Percentiles rank a stretch among this genome's conserved stretches.
Evolutionary conservation across 148 eudicot species (phyloP).

Genomic region (Chenopodium album): DNA sequence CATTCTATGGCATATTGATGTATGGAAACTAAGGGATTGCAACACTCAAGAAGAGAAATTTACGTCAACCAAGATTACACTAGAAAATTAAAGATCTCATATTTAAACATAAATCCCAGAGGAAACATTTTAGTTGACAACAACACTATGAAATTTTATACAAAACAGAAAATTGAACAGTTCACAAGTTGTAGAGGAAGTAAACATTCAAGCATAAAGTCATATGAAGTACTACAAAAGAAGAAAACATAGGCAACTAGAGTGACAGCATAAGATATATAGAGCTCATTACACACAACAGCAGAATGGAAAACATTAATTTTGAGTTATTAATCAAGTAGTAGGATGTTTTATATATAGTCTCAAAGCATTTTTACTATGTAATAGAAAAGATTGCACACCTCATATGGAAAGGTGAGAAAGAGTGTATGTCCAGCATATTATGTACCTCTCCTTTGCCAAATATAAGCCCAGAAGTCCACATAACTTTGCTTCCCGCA

Average conservation of each 20-base stretch:
- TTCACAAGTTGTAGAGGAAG: background rate
- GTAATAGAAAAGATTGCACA: background rate
- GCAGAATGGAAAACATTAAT: background rate
- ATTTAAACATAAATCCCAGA: background rate
- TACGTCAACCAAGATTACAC: background rate
- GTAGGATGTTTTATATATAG: background rate
- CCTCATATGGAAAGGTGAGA: constrained; percentile 6
- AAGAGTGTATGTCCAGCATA: constrained; percentile 4
- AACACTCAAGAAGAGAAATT: background rate
- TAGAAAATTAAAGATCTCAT: background rate
- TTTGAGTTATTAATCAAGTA: background rate
- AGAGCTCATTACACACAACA: background rate
- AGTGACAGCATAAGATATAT: no score
- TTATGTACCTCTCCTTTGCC: constrained; percentile 66
- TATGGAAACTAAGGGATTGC: background rate
- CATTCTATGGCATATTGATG: background rate
- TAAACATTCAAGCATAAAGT: background rate
- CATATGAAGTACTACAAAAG: background rate
- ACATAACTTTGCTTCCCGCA: constrained; percentile 46
- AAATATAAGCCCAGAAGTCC: constrained; percentile 72
- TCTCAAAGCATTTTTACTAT: background rate
- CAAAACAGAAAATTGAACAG: background rate
- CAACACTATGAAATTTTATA: background rate
- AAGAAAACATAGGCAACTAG: background rate
- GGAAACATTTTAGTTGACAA: background rate